Base-by-base conservation (phyloP, 768 basidiomycete genomes). In the Nevesoporus exiguus region DNA sequence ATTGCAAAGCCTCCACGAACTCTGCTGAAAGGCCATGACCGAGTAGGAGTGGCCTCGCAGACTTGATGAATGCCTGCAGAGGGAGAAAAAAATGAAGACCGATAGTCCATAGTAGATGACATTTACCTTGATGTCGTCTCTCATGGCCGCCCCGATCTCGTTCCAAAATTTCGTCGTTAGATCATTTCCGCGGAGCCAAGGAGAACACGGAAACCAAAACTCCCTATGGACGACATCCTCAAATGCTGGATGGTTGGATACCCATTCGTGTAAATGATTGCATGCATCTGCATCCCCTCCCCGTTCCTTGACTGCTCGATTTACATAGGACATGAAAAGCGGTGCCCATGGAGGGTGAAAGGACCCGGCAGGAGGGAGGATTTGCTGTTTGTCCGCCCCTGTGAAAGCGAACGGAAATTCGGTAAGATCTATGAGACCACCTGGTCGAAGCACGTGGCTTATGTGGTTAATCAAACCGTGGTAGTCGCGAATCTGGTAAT, bases 371-470 rank as follows among this genome's bases (percentile, higher is more conserved):
- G 74, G 74, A 2, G 74, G 61, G n/a, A 76, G 63, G 37, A 85
- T 67, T 4, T 73, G 75, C 21, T 66, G 65, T 58, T 76, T 76
- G 54, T 85, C 70, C 17, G 52, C 52, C 58, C 83, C 85, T 59
- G 88, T 83, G n/a, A 81, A 72, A 52, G 71, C 65, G 63, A 87
- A 90, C 48, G 87, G 86, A 62, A 82, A 87, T 71, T 92, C 90
- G 49, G 79, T 71, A 15, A 90, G 56, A 47, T 85, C 76, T 53
- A 88, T 65, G 29, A 91, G 74, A 29, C 90, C 90, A 24, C 82
- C 81, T 1, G 88, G 87, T 42, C 86, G 80, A 40, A 92, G 76
- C 44, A 85, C 80, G 50, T 77, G 80, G 33, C 77, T 74, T 43
- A 88, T 84, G 48, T 90, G 84, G 67, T 88, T 76, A 49, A 90